phyloP scores from a whole-genome alignment of 139 green algal genomes.

The Volvox reticuliferus region DNA sequence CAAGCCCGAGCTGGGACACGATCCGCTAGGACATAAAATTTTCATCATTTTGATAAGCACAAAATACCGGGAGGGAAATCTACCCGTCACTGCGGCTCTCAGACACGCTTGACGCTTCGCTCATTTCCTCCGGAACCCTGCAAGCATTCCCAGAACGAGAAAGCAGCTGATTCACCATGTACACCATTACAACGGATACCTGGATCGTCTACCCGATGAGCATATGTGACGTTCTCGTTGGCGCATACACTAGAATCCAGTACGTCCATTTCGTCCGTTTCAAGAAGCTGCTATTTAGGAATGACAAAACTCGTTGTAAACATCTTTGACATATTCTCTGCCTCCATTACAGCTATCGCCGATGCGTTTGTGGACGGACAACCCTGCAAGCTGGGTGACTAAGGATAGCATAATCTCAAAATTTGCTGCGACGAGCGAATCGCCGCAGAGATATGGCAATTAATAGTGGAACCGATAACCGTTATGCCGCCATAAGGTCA shows the following conservation, averaged over 20 bases:
- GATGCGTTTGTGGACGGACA: too few relatives aligned
- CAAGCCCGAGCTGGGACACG: background rate
- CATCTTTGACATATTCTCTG: background rate
- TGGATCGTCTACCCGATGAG: slow-evolving; percentile 60
- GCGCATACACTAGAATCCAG: background rate
- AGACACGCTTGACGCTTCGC: background rate
- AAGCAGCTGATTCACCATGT: background rate
- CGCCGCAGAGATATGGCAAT: too few relatives aligned
- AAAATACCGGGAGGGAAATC: background rate
- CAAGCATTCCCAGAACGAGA: background rate
- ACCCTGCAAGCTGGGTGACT: too few relatives aligned
- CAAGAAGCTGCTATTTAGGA: background rate
- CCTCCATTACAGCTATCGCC: too few relatives aligned
- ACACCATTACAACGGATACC: background rate
- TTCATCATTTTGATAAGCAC: background rate
- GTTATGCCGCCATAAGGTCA: too few relatives aligned
- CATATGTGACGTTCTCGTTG: slow-evolving; percentile 53
- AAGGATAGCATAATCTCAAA: too few relatives aligned
- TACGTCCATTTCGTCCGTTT: background rate
- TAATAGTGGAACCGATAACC: too few relatives aligned
- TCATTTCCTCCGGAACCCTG: background rate
- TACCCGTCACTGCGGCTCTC: background rate
- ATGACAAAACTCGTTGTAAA: background rate
- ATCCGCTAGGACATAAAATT: background rate
- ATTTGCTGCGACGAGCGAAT: too few relatives aligned